Evolutionary conservation across 352 stramenopile genomes (phyloP), one percentile per base, ranked within the genome.

Genomic region (Phytopythium litorale): DNA sequence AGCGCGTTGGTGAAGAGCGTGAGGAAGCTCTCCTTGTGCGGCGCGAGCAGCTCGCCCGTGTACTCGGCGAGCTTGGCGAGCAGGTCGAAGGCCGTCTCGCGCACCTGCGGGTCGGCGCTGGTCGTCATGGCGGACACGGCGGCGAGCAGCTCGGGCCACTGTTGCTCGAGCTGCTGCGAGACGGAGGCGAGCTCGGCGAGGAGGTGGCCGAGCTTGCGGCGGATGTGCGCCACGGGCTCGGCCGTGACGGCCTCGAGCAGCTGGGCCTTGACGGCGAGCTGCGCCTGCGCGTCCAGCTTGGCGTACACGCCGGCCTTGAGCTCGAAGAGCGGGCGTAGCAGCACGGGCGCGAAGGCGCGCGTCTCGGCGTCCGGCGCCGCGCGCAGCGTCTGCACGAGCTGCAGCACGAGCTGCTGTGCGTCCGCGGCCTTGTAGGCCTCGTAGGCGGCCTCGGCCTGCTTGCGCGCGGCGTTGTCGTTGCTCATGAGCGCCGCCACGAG

Each of bases 1-100:
- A 91, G 73, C 51, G 83, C 72, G 60, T 79, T 88, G 18, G 76
- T 79, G 65, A 89, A 94, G 38, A 92, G 79, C 66, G 79, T 85
- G 46, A 91, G 70, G 69, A 91, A 92, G 69, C 71, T 86, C 58
- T 92, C 73, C 59, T 89, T 88, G 78, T 96, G 85, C 15, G 84
- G 78, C 40, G 68, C 78, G 13, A 96, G 68, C 35, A 87, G 60
- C 48, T 88, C 78, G 23, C 76, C 71, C 1, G 79, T 78, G 71
- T 92, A 92, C 59, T 90, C 81, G 33, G 80, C 70, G 43, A 96
- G 73, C 57, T 85, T 85, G 21, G 79, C 82, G 58, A 96, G 72
- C 57, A 94, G 60, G 65, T 92, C 80, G 54, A 96, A 84, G 38
- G 81, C 83, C 0, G 84, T 91, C 58, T 91, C 85, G 55, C 87